Conservation (phyloP, 164 flowering plant genomes). For the Litsea cubeba region DNA sequence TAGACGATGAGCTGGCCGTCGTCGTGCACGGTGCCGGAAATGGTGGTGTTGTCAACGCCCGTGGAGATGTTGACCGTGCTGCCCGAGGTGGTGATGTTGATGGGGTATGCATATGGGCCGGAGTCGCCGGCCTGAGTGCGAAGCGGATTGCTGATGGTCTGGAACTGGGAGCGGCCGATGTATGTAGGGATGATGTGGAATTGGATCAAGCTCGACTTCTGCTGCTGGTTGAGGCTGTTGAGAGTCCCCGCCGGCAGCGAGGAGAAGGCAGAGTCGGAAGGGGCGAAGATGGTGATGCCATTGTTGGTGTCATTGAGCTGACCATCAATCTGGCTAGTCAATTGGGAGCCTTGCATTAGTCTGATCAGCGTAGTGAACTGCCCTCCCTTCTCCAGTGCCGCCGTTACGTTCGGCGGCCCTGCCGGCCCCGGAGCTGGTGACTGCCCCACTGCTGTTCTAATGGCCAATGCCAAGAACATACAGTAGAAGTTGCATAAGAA, state of each 20-base stretch:
- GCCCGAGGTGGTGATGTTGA: constrained; percentile 66
- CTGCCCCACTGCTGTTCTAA: background rate
- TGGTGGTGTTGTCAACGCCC: constrained; percentile 50
- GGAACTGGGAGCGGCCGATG: constrained; percentile 51
- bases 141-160: constrained; percentile 78
- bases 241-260: constrained; percentile 60
- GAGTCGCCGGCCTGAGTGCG: constrained; percentile 72
- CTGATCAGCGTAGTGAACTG: constrained; percentile 28
- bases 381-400: constrained; percentile 28
- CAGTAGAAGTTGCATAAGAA: constrained; percentile 2
- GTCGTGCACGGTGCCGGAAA: constrained; percentile 48
- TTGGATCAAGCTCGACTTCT: constrained; percentile 55
- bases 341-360: constrained; percentile 36
- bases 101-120: constrained; percentile 38
- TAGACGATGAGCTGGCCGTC: constrained; percentile 68
- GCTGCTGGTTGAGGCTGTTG: constrained; percentile 53
- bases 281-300: constrained; percentile 73
- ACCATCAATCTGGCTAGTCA: constrained; percentile 43
- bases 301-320: constrained; percentile 70
- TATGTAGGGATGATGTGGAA: constrained; percentile 61
- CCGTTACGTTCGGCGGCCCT: constrained; percentile 27
- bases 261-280: constrained; percentile 68
- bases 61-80: constrained; percentile 61
- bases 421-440: constrained; percentile 30
- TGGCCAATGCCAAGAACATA: background rate